phyloP scores from a whole-genome alignment of 495 filamentous ascomycete genomes.

The Daldinia bambusicola region DNA sequence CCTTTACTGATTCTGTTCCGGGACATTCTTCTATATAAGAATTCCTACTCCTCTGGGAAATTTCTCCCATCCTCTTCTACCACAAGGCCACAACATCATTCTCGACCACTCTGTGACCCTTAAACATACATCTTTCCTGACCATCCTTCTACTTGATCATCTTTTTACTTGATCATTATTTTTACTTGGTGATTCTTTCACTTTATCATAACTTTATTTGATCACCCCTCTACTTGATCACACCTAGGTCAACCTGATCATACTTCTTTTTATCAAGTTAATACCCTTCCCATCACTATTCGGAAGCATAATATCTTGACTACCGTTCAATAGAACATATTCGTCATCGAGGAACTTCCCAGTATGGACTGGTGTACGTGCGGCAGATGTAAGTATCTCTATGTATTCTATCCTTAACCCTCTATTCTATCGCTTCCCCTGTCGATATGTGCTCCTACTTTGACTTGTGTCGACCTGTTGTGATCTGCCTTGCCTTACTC shows the following conservation, averaged over 20 bases:
- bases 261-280: not conserved
- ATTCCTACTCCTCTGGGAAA: not conserved
- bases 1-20: not conserved
- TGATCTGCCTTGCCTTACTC: not conserved
- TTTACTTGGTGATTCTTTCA: not conserved
- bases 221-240: not conserved
- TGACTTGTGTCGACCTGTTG: not conserved
- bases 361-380: too few relatives aligned
- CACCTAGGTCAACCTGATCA: not conserved
- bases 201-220: not conserved
- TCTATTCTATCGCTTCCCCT: not conserved
- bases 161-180: not conserved
- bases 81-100: not conserved
- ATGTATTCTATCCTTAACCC: not conserved
- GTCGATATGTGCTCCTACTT: not conserved
- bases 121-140: not conserved
- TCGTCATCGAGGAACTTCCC: not conserved
- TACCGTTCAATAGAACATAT: not conserved
- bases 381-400: not conserved
- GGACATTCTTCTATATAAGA: not conserved
- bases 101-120: not conserved
- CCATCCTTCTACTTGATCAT: not conserved
- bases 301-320: too few relatives aligned
- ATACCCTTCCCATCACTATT: not conserved
- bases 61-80: not conserved